Evolutionary conservation across 1,284 basidiomycete genomes (phyloP), one percentile per base, ranked within the genome.

Genomic region (Porodaedalea pini): DNA sequence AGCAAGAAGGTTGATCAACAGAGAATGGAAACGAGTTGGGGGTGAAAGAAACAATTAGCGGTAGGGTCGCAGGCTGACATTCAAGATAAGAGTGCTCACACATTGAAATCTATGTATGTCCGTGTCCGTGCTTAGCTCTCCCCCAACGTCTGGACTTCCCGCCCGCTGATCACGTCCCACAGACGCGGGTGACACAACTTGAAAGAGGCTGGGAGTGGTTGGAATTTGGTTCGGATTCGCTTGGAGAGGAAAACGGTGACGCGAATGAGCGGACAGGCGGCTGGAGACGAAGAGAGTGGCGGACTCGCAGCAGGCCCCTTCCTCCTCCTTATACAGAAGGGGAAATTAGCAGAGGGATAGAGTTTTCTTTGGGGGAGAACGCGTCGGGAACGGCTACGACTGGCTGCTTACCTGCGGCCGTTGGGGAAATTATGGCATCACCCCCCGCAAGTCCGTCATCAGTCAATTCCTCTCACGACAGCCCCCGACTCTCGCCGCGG

Each of bases 251-350:
- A 21, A 48, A 10, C 27, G 21, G 7, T 6, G 7, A 7, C 15
- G 8, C 7, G 45, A 50, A 56, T n/a, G 54, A 49, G 39, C 2
- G 45, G 54, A 56, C 47, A 31, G 21, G 32, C 13, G 25, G 31
- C 31, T 49, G 29, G 45, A 39, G 10, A 48, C 45, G 44, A 56
- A 50, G 40, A 21, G 52, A 54, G 43, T 44, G 52, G 40, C 52
- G 52, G 34, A 45, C 39, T 34, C 23, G 25, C 52, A 54, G 51
- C 25, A 32, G 52, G 15, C 27, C 43, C 15, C n/a, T 54, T 8
- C 29, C 11, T 31, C n/a, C 17, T 36, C 17, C 13, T 36, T 51
- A 43, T 29, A n/a, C 15, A 45, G 11, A 23, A 54, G 51, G 15
- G 15, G 7, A 13, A 19, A 19, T 27, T 52, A 29, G 23, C 32